phyloP scores from a whole-genome alignment of 306 rosid genomes.

The Mimosa pudica region DNA sequence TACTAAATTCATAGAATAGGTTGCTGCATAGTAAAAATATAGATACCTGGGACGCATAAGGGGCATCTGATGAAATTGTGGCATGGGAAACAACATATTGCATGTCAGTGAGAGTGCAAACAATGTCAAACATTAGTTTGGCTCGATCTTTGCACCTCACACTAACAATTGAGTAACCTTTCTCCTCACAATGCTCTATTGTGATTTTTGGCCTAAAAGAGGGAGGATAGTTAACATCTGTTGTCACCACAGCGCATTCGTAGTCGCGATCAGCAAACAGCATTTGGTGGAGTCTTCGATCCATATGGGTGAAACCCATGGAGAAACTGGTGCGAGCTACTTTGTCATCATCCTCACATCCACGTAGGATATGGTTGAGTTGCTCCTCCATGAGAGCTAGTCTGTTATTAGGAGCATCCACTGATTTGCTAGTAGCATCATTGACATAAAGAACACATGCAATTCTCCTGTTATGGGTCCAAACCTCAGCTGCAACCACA shows the following conservation, averaged over 20 bases:
- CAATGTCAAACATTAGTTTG: conserved; percentile 83
- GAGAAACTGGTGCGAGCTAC: conserved; percentile 70
- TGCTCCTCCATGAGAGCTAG: conserved; percentile 73
- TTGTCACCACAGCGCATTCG: conserved; percentile 55
- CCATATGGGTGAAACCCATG: conserved; percentile 74
- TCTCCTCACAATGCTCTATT: conserved; percentile 72
- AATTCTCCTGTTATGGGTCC: conserved; percentile 77
- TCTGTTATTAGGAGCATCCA: conserved; percentile 52
- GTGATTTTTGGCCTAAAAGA: conserved; percentile 66
- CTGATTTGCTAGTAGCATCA: conserved; percentile 47
- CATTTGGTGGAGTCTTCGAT: conserved; percentile 79
- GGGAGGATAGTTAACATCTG: conserved; percentile 50
- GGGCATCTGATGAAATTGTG: conserved; percentile 67
- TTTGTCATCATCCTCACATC: conserved; percentile 65
- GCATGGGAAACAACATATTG: conserved; percentile 89
- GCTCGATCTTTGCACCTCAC: conserved; percentile 81
- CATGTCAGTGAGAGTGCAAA: conserved; percentile 88
- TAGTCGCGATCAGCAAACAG: conserved; percentile 79
- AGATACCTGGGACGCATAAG: conserved; percentile 79
- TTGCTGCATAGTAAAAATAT: background rate
- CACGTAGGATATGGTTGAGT: conserved; percentile 70
- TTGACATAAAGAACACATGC: conserved; percentile 73
- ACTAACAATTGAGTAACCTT: conserved; percentile 70
- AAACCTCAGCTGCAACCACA: conserved; percentile 77
- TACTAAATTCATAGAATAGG: background rate